A percentile compares a stretch with the other conserved stretches of the same genome.
phyloP scores from a whole-genome alignment of 805 yeast species.

The Starmerella bacillaris region DNA sequence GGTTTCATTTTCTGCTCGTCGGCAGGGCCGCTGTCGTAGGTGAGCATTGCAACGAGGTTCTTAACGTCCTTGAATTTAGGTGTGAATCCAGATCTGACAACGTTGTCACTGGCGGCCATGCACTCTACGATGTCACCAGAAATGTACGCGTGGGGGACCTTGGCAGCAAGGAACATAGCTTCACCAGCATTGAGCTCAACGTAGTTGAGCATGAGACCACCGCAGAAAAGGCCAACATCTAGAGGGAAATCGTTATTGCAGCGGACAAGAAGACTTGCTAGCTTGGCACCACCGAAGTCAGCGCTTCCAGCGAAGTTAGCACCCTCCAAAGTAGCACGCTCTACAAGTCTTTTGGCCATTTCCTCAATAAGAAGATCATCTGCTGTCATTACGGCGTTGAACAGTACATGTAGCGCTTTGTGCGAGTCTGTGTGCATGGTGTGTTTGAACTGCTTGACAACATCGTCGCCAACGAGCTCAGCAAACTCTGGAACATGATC shows the following conservation, averaged over 20 bases:
- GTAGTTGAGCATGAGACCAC: conserved; percentile 81
- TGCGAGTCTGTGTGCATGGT: conserved; percentile 33
- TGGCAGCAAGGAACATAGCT: conserved; percentile 90
- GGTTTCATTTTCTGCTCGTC: conserved; percentile 84
- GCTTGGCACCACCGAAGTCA: conserved; percentile 25
- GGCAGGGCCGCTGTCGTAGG: conserved; percentile 75
- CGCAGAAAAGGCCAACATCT: conserved; percentile 92
- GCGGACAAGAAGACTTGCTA: conserved; percentile 59
- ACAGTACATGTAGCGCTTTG: conserved; percentile 51
- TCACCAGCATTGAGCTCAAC: conserved; percentile 70
- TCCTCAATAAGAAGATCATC: conserved; percentile 38
- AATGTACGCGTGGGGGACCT: conserved; percentile 96
- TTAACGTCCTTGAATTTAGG: conserved; percentile 95
- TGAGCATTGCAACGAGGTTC: conserved; percentile 75
- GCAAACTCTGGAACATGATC: conserved; percentile 58
- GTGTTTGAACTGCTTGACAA: conserved; percentile 34
- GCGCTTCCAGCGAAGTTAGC: conserved; percentile 17
- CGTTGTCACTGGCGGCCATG: conserved; percentile 98
- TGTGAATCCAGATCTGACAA: conserved; percentile 97
- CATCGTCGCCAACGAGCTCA: conserved; percentile 47
- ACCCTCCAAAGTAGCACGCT: conserved; percentile 36
- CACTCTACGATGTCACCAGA: conserved; percentile 96
- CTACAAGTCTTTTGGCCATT: conserved; percentile 47
- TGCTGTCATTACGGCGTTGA: conserved; percentile 70
- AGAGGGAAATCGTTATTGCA: conserved; percentile 77